These are phyloP conservation scores for Artemisia annua DNA, from an alignment of 129 eudicot species.

Conservation along the genomic window DNA sequence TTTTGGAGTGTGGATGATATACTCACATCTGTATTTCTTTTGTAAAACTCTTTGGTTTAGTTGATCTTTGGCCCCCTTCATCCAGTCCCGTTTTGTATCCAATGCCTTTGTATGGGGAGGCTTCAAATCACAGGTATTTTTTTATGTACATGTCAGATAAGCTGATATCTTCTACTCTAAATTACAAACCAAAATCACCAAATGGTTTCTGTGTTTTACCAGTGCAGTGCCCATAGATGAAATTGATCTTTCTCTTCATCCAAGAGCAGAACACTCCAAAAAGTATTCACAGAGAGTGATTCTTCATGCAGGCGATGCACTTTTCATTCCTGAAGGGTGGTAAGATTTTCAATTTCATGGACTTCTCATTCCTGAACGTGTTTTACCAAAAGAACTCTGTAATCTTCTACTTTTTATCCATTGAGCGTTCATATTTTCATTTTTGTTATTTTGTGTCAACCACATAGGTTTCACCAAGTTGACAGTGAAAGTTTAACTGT, in stretches of 20 bases:
- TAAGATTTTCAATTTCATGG: slow-evolving; percentile 29
- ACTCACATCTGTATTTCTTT: slow-evolving; percentile 10
- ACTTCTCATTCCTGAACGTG: not conserved
- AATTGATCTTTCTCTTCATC: slow-evolving; percentile 59
- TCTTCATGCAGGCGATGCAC: slow-evolving; percentile 88
- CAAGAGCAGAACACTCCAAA: slow-evolving; percentile 53
- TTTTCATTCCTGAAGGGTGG: slow-evolving; percentile 99
- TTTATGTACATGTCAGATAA: slow-evolving; percentile 14
- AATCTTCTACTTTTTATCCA: not conserved
- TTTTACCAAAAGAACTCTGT: not conserved
- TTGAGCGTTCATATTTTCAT: not conserved
- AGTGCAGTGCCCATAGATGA: slow-evolving; percentile 68
- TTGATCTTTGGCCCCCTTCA: slow-evolving; percentile 93
- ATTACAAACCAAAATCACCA: not conserved
- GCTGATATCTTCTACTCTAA: not conserved
- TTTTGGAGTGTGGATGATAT: slow-evolving; percentile 13
- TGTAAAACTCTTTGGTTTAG: slow-evolving; percentile 38
- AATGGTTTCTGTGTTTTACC: slow-evolving; percentile 27
- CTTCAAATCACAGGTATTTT: slow-evolving; percentile 91
- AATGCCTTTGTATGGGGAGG: slow-evolving; percentile 85
- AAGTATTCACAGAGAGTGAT: slow-evolving; percentile 66
- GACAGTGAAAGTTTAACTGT: slow-evolving; percentile 84
- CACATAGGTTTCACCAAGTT: slow-evolving; percentile 90
- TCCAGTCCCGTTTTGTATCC: slow-evolving; percentile 78
- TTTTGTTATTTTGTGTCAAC: slow-evolving; percentile 2